Conservation (phyloP, 2,329 filamentous ascomycete genomes). For the Talaromyces sp. region DNA sequence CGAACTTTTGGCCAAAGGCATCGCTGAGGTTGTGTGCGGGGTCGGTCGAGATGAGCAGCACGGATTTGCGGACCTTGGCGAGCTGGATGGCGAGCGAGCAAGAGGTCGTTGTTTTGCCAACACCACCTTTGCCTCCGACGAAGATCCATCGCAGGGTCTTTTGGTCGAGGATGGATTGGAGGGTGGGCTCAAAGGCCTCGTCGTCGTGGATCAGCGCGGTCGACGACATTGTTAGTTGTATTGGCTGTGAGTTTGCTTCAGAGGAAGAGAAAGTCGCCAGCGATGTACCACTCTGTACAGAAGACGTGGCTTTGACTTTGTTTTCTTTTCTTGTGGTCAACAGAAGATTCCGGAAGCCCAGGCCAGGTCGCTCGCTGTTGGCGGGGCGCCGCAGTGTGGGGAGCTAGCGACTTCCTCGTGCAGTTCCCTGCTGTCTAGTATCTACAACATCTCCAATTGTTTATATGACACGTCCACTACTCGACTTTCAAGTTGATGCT, state of each 20-base stretch:
- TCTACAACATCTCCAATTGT: not conserved
- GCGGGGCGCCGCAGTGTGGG: constrained; percentile 1
- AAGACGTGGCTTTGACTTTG: not conserved
- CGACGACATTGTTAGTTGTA: constrained; percentile 29
- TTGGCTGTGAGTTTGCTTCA: not conserved
- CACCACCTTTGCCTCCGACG: constrained; percentile 95
- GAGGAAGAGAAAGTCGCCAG: not conserved
- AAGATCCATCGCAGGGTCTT: constrained; percentile 97
- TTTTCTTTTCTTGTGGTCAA: not conserved
- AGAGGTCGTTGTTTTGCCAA: constrained; percentile 98
- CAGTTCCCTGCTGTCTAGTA: not conserved
- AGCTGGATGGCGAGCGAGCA: constrained; percentile 98
- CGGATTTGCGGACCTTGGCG: constrained; percentile 86
- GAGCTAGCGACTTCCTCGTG: not conserved
- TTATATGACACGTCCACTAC: not conserved
- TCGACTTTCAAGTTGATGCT: not conserved
- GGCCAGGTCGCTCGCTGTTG: not conserved
- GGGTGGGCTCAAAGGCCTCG: constrained; percentile 80
- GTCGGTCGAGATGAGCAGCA: constrained; percentile 96
- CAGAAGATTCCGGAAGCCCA: constrained; percentile 28
- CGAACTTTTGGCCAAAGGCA: constrained; percentile 98
- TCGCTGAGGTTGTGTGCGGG: constrained; percentile 97
- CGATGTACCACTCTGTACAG: not conserved
- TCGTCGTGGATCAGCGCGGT: constrained; percentile 45
- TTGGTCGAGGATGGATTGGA: constrained; percentile 93